Conservation (phyloP, 2,329 filamentous ascomycete genomes). For the Fusarium sp. region DNA sequence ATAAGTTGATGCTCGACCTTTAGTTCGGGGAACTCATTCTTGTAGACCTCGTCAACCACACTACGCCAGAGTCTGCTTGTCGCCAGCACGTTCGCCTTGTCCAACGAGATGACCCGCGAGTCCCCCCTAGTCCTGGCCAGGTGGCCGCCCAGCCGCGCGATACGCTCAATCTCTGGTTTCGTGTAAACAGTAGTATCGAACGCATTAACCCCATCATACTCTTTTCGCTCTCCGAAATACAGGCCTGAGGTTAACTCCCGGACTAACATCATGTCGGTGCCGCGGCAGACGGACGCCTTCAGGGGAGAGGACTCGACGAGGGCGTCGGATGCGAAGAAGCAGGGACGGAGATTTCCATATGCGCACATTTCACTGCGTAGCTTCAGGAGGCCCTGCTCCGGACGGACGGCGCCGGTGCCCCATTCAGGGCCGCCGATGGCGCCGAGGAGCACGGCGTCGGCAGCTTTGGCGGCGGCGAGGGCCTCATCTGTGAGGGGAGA, state of each 20-base stretch:
- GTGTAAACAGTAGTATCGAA: constrained; percentile 88
- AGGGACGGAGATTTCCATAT: constrained; percentile 92
- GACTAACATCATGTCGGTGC: constrained; percentile 89
- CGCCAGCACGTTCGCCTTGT: constrained; percentile 94
- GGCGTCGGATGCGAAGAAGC: constrained; percentile 87
- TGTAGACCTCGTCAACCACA: constrained; percentile 82
- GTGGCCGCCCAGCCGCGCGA: constrained; percentile 80
- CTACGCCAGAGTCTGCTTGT: constrained; percentile 87
- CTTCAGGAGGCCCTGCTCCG: constrained; percentile 86
- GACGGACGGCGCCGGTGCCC: constrained; percentile 85
- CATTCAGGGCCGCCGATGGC: constrained; percentile 94
- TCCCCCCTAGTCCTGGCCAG: constrained; percentile 77
- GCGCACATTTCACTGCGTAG: constrained; percentile 91
- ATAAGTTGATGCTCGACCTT: constrained; percentile 87
- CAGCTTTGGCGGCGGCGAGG: constrained; percentile 81
- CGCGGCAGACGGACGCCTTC: constrained; percentile 78
- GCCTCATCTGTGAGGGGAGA: constrained; percentile 83
- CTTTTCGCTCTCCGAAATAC: constrained; percentile 88
- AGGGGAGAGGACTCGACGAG: constrained; percentile 85
- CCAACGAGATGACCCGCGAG: constrained; percentile 78
- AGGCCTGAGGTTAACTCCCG: constrained; percentile 90
- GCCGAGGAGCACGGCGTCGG: constrained; percentile 87
- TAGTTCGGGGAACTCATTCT: constrained; percentile 85
- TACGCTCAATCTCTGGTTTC: constrained; percentile 82
- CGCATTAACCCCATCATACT: constrained; percentile 77